Conservation (phyloP, 257 asterid genomes). For the Solanum okadae region DNA sequence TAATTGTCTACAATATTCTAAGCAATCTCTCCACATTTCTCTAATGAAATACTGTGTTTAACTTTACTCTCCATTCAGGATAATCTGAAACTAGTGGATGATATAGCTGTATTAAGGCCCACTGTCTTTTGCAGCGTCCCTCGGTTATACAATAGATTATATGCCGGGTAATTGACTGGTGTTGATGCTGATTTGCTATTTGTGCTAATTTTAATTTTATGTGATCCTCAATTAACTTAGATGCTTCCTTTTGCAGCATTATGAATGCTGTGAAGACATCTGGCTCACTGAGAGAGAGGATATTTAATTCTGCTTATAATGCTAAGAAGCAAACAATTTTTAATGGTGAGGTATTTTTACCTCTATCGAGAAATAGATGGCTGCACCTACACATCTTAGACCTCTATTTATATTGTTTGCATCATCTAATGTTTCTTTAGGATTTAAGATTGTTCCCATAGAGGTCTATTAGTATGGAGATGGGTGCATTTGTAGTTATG, state of each 20-base stretch:
- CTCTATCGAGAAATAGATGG: neutral
- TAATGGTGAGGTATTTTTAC: conserved; percentile 43
- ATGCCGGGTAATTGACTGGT: conserved; percentile 51
- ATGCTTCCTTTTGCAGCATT: conserved; percentile 40
- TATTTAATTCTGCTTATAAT: conserved; percentile 79
- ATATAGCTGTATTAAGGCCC: conserved; percentile 78
- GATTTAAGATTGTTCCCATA: neutral
- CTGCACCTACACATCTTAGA: neutral
- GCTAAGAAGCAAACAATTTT: conserved; percentile 83
- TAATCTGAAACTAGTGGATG: conserved; percentile 80
- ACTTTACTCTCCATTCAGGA: conserved; percentile 35
- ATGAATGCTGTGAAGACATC: conserved; percentile 69
- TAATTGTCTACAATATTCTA: neutral
- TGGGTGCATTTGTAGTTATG: neutral
- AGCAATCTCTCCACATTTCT: neutral
- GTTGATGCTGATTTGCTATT: neutral
- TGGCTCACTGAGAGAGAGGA: conserved; percentile 61
- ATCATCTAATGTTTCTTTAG: neutral
- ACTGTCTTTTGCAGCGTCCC: conserved; percentile 92
- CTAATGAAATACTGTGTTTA: neutral
- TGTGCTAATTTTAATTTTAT: neutral
- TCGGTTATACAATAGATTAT: conserved; percentile 85
- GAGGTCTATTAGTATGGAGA: neutral
- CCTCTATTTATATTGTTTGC: neutral
- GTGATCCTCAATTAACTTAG: conserved; percentile 4